These are phyloP conservation scores for Puya raimondii DNA, from an alignment of 176 grass and related monocot genomes.

Conservation along the genomic window DNA sequence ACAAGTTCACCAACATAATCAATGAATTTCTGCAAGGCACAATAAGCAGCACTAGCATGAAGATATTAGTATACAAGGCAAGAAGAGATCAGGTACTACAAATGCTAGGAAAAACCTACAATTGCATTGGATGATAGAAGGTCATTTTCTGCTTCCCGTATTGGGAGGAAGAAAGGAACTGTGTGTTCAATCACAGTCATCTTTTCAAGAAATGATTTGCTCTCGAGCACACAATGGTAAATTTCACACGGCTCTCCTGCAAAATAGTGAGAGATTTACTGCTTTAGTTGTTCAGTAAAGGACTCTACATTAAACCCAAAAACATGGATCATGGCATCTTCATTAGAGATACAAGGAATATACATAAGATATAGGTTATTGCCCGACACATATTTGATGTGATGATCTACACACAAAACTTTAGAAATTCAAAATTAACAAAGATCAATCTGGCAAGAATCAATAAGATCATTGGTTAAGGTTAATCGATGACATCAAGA, in stretches of 20 bases:
- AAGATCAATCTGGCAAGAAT: too few relatives aligned
- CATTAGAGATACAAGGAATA: too few relatives aligned
- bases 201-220: conserved; percentile 98
- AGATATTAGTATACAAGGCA: conserved; percentile 9
- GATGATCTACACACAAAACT: too few relatives aligned
- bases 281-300: too few relatives aligned
- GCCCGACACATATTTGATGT: too few relatives aligned
- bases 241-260: conserved; percentile 89
- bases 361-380: too few relatives aligned
- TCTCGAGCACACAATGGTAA: conserved; percentile 92
- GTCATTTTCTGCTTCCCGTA: conserved; percentile 82
- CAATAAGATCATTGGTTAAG: too few relatives aligned
- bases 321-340: too few relatives aligned
- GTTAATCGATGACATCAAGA: too few relatives aligned
- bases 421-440: too few relatives aligned
- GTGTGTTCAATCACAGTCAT: conserved; percentile 87
- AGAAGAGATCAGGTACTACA: neutral
- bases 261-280: conserved; percentile 20
- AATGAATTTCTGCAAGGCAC: conserved; percentile 67
- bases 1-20: conserved; percentile 90
- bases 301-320: too few relatives aligned
- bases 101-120: conserved; percentile 31
- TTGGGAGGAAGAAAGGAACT: conserved; percentile 86
- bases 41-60: conserved; percentile 11
- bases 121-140: conserved; percentile 89